A percentile compares a stretch with the other conserved stretches of the same genome.
Conservation (phyloP, 2,329 filamentous ascomycete species). For the Pseudogymnoascus sp. region DNA sequence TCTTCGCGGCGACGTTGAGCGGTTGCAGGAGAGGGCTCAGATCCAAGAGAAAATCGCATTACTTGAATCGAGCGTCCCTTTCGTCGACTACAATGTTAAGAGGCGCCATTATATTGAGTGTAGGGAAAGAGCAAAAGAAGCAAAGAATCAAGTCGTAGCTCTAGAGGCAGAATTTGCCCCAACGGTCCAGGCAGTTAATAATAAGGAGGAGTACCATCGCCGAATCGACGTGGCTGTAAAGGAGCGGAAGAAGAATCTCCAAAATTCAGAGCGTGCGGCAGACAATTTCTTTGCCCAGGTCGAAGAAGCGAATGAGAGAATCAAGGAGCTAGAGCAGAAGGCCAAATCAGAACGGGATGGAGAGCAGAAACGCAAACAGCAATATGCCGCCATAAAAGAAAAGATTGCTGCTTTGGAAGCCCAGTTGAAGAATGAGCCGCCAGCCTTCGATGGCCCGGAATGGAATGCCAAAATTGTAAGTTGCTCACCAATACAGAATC, state of each 20-base stretch:
- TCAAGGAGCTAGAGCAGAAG: slow-evolving; percentile 29
- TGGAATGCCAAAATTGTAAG: slow-evolving; percentile 70
- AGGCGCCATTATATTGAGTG: slow-evolving; percentile 42
- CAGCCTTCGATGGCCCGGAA: slow-evolving; percentile 60
- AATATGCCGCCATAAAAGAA: slow-evolving; percentile 43
- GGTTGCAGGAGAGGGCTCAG: slow-evolving; percentile 67
- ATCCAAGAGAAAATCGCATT: slow-evolving; percentile 58
- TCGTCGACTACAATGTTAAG: slow-evolving; percentile 57
- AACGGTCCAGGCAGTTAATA: slow-evolving; percentile 59
- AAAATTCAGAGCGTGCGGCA: slow-evolving; percentile 46
- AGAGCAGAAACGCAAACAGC: slow-evolving; percentile 43
- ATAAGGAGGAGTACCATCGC: slow-evolving; percentile 61
- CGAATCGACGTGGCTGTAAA: slow-evolving; percentile 50
- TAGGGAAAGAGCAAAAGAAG: slow-evolving; percentile 49
- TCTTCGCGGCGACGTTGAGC: slow-evolving; percentile 75
- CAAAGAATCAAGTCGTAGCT: slow-evolving; percentile 49
- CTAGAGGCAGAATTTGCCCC: slow-evolving; percentile 61
- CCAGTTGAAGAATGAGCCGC: slow-evolving; percentile 53
- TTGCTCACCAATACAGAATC: slow-evolving; percentile 16
- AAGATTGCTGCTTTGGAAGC: slow-evolving; percentile 59
- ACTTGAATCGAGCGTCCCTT: slow-evolving; percentile 58
- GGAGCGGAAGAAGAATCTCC: slow-evolving; percentile 48
- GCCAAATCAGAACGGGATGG: slow-evolving; percentile 46
- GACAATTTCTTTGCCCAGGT: slow-evolving; percentile 37
- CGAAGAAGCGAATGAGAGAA: slow-evolving; percentile 36